phyloP scores from a whole-genome alignment of 371 early-diverging fungal species.

The Mucor irregularis region DNA sequence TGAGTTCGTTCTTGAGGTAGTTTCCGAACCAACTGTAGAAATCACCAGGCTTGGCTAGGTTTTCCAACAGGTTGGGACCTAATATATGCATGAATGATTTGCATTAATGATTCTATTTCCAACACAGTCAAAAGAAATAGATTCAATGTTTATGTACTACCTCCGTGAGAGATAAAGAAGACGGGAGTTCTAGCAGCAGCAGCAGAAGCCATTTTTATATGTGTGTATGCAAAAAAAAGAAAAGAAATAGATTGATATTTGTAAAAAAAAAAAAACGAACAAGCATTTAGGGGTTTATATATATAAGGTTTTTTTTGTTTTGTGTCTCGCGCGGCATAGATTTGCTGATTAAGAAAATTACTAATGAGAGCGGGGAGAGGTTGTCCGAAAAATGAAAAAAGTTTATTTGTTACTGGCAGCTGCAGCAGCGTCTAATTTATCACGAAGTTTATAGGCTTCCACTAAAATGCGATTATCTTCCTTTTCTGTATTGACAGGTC shows the following conservation, averaged over 20 bases:
- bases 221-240: not conserved
- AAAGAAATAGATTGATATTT: too few species aligned
- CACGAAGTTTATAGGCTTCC: constrained; percentile 20
- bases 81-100: constrained; percentile 12
- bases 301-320: not conserved
- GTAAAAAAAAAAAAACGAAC: not conserved
- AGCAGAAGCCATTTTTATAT: not conserved
- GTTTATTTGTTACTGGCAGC: too few species aligned
- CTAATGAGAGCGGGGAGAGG: not conserved
- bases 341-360: not conserved
- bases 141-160: constrained; percentile 19
- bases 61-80: constrained; percentile 59
- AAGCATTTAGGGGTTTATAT: too few species aligned
- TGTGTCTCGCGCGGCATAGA: too few species aligned
- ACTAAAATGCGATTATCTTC: constrained; percentile 30
- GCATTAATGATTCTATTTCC: constrained; percentile 1
- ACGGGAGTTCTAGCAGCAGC: constrained; percentile 27
- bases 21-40: constrained; percentile 52
- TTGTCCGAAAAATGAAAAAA: too few species aligned
- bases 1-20: constrained; percentile 39
- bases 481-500: constrained; percentile 36
- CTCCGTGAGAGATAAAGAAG: constrained; percentile 47
- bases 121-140: not conserved
- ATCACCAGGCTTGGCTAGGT: constrained; percentile 44
- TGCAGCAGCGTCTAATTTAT: constrained; percentile 21